phyloP scores from a whole-genome alignment of 768 basidiomycete species.

The Boletus sp. region DNA sequence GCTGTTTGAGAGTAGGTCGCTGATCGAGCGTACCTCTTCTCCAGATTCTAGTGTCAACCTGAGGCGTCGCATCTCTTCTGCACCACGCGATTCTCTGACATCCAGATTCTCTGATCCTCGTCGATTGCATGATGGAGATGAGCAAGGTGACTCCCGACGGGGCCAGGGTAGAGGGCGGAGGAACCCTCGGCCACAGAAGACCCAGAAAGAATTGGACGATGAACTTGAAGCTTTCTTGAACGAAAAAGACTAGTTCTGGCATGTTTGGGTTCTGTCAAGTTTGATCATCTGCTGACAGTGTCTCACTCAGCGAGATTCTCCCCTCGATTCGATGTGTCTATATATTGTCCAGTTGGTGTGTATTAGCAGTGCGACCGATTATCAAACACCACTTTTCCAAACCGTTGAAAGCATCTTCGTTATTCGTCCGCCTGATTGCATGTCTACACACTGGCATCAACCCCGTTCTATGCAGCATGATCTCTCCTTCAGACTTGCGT shows the following conservation, averaged over 20 bases:
- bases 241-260: conserved; percentile 38
- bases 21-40: conserved; percentile 54
- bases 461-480: too few species aligned
- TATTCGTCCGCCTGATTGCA: neutral
- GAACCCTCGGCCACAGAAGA: conserved; percentile 46
- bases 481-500: neutral
- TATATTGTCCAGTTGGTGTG: neutral
- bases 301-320: neutral
- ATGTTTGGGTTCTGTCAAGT: neutral
- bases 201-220: conserved; percentile 75
- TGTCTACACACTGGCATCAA: neutral
- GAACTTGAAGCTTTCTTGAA: conserved; percentile 79
- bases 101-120: conserved; percentile 17
- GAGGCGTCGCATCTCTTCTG: conserved; percentile 44
- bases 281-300: conserved; percentile 2
- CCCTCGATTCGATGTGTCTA: neutral
- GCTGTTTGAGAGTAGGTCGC: conserved; percentile 49
- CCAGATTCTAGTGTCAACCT: conserved; percentile 41
- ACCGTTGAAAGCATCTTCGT: neutral
- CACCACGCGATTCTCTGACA: conserved; percentile 23
- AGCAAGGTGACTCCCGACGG: conserved; percentile 25
- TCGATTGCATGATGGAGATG: conserved; percentile 22
- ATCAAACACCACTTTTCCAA: conserved; percentile 13
- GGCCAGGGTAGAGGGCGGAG: conserved; percentile 37
- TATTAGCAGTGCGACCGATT: neutral